A percentile compares a stretch with the other conserved stretches of the same genome.
phyloP scores from a whole-genome alignment of 768 basidiomycete genomes.

The Pleurotus salmoneostramineus region DNA sequence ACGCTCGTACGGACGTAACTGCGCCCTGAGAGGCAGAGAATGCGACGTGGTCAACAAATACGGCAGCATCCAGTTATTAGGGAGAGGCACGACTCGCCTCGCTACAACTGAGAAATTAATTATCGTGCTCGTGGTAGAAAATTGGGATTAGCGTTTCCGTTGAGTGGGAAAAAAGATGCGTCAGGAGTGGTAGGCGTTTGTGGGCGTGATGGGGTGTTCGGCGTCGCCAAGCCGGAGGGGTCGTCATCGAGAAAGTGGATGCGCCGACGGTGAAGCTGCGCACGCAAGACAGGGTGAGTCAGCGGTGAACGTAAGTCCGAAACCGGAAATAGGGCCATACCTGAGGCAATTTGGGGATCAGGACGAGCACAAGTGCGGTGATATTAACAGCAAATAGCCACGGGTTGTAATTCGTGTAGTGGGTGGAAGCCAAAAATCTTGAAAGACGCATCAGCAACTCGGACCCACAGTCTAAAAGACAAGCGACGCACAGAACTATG shows the following conservation, averaged over 20 bases:
- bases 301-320: slow-evolving; percentile 12
- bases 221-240: slow-evolving; percentile 63
- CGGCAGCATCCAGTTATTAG: too few species aligned
- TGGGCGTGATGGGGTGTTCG: slow-evolving; percentile 55
- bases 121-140: not conserved
- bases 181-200: slow-evolving; percentile 29
- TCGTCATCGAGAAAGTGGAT: slow-evolving; percentile 72
- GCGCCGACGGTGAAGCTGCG: slow-evolving; percentile 77
- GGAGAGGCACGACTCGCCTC: not conserved
- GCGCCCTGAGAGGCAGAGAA: not conserved
- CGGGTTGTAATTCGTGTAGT: slow-evolving; percentile 96
- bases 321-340: slow-evolving; percentile 32
- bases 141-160: not conserved
- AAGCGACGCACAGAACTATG: slow-evolving; percentile 70
- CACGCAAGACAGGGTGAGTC: slow-evolving; percentile 11
- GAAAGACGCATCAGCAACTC: not conserved
- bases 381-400: slow-evolving; percentile 92
- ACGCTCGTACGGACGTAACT: too few species aligned
- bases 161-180: slow-evolving; percentile 8
- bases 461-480: not conserved
- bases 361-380: slow-evolving; percentile 68
- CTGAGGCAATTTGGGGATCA: slow-evolving; percentile 95
- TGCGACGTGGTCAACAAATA: not conserved
- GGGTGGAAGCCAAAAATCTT: slow-evolving; percentile 95
- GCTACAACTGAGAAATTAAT: not conserved